Evolutionary conservation across 192 early-diverging fungal species (phyloP).

Genomic region (Podochytrium sp.): DNA sequence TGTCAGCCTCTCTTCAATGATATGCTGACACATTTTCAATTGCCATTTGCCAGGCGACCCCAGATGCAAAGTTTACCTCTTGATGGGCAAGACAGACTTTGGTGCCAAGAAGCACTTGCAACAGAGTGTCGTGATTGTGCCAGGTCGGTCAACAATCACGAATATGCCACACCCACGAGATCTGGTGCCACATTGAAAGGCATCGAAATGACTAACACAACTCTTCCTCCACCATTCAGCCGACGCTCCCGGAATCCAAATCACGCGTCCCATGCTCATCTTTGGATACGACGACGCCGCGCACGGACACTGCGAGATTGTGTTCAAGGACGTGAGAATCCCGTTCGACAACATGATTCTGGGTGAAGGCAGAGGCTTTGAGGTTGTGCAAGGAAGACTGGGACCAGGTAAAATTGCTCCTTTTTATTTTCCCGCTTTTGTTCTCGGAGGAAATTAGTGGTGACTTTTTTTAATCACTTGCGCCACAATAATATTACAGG

Average conservation of each 20-base stretch:
- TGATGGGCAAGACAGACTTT: conserved; percentile 89
- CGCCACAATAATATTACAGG: conserved; percentile 41
- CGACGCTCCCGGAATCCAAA: conserved; percentile 77
- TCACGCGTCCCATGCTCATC: conserved; percentile 83
- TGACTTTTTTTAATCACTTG: not conserved
- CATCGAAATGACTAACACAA: not conserved
- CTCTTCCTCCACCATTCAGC: conserved; percentile 31
- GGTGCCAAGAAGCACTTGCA: conserved; percentile 75
- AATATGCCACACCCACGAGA: not conserved
- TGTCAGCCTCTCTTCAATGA: not conserved
- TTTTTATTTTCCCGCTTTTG: not conserved
- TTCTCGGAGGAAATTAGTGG: not conserved
- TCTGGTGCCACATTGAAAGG: not conserved
- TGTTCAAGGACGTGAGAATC: conserved; percentile 87
- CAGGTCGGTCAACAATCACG: conserved; percentile 33
- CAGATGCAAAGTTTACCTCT: conserved; percentile 84
- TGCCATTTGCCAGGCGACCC: conserved; percentile 61
- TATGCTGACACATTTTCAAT: not conserved
- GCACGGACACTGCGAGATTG: conserved; percentile 94
- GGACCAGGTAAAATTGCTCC: conserved; percentile 65
- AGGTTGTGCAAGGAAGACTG: conserved; percentile 95
- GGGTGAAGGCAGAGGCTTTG: conserved; percentile 97
- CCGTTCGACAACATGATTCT: conserved; percentile 86
- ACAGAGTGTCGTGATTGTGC: conserved; percentile 90
- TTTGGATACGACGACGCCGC: conserved; percentile 97